These are phyloP conservation scores for Marasmius fiardii DNA, from an alignment of 1,284 basidiomycete species.

Conservation along the genomic window DNA sequence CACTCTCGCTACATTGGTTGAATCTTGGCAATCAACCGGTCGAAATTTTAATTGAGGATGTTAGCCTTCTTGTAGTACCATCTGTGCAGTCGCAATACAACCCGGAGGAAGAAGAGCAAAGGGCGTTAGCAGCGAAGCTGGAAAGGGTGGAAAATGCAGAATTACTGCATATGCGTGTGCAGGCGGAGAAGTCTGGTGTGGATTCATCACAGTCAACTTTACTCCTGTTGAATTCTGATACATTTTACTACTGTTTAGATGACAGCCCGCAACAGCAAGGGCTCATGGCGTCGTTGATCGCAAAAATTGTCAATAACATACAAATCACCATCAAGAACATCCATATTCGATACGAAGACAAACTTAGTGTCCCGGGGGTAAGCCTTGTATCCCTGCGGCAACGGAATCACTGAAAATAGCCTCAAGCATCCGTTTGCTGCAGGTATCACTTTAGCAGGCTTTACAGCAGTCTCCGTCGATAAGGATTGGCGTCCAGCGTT, in stretches of 20 bases:
- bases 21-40: constrained; percentile 93
- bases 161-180: constrained; percentile 72
- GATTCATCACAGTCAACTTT: not conserved
- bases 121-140: constrained; percentile 84
- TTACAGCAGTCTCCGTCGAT: constrained; percentile 93
- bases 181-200: constrained; percentile 52
- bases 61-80: constrained; percentile 92
- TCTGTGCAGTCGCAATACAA: constrained; percentile 72
- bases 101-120: constrained; percentile 81
- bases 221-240: not conserved
- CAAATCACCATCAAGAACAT: constrained; percentile 96
- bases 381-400: constrained; percentile 20
- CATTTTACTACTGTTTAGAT: constrained; percentile 29
- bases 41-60: constrained; percentile 90
- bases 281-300: constrained; percentile 80
- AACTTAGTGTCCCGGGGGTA: constrained; percentile 88
- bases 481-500: constrained; percentile 92
- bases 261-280: constrained; percentile 78
- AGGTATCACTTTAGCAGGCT: constrained; percentile 89
- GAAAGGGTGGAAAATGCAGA: constrained; percentile 91
- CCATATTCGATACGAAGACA: constrained; percentile 96
- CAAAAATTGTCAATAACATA: constrained; percentile 95
- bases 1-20: constrained; percentile 93
- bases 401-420: not conserved
- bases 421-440: constrained; percentile 90